Evolutionary conservation across 2,329 filamentous ascomycete genomes (phyloP), one percentile per base, ranked within the genome.

Genomic region (Akanthomyces dipterigenus): DNA sequence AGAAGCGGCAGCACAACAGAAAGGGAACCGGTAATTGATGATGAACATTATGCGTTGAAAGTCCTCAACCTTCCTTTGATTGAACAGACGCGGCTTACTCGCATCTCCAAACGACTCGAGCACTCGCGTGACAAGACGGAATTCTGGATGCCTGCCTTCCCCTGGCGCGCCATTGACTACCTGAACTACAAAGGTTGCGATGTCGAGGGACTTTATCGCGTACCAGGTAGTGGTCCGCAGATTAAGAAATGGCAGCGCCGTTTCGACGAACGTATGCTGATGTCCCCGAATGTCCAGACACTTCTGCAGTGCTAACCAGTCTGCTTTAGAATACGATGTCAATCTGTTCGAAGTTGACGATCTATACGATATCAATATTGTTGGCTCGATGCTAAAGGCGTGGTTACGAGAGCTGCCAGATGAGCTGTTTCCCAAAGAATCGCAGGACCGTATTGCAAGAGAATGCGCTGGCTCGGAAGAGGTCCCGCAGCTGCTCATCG

Each of bases 91-190:
- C 86, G 93, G n/a, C 80, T 87, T 65, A 97, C 93, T 0, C 85
- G 93, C 65, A 97, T 98, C 71, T 96, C 92, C 8, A 96, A 93
- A 75, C 86, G 89, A 34, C 78, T 98, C 48, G 91, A 96, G 70
- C 86, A 90, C 63, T 96, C 93, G 11, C 85, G 88, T 64, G 93
- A 98, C 71, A 97, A 97, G 80, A 98, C 93, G 0, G 93, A 97
- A 70, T 98, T 96, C 71, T 98, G 93, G 93, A 96, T 98, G 93
- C 93, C 93, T 14, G 90, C 92, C 7, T 88, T 98, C 62, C 93
- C 93, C 0, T 97, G 93, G 89, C 84, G 93, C 65, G 96, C 92
- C 62, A 97, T 98, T 66, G 93, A 98, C 76, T 97, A 96, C 72
- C 80, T 98, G 57, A 97, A 97, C 73, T 95, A 93, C 75, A 96